Base-by-base conservation (phyloP, 352 stramenopile species). In the Pythium folliculosum region DNA sequence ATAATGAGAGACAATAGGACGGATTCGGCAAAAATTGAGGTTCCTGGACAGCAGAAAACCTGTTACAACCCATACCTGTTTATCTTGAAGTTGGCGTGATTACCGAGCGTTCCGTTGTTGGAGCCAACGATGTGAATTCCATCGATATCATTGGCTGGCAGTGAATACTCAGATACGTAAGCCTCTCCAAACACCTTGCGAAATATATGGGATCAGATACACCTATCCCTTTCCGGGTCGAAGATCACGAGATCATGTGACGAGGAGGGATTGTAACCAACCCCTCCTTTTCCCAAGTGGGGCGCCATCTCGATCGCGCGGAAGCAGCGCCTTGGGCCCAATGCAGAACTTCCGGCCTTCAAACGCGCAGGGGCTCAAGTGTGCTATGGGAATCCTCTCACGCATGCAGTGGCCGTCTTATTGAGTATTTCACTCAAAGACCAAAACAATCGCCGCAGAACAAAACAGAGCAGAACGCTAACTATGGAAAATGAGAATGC, bases 51-150 rank as follows among this genome's bases (percentile, higher is more conserved):
- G 48, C 16, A 5, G 4, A 9, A 25, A 54, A 54, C 23, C 14
- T 57, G 9, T 2, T 7, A 53, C n/a, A 53, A 53, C 10, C 25
- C 9, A 32, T 32, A 30, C 22, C 22, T 32, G 47, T 32, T 27
- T 12, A 17, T 43, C 37, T 38, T 57, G 50, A 57, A 57, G 27
- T 43, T 57, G 50, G 13, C 7, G 22, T 14, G 47, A 53, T 53
- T 53, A 27, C 22, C 19, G 8, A 38, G 19, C 8, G 30, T 57
- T 57, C 50, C 50, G 50, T 57, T 57, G 50, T 19, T 57, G 50
- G 50, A 57, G 50, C 50, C 50, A 57, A 27, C 50, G n/a, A 57
- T 13, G 50, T 25, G 5, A 1, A 21, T 43, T 23, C 25, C 2
- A 22, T 23, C 13, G 25, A 57, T 57, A 21, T 43, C 23, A 57